Percentiles rank a stretch among this genome's conserved stretches.
Conservation (phyloP, 2,329 filamentous ascomycete species). For the Harringtonia aguacate region DNA sequence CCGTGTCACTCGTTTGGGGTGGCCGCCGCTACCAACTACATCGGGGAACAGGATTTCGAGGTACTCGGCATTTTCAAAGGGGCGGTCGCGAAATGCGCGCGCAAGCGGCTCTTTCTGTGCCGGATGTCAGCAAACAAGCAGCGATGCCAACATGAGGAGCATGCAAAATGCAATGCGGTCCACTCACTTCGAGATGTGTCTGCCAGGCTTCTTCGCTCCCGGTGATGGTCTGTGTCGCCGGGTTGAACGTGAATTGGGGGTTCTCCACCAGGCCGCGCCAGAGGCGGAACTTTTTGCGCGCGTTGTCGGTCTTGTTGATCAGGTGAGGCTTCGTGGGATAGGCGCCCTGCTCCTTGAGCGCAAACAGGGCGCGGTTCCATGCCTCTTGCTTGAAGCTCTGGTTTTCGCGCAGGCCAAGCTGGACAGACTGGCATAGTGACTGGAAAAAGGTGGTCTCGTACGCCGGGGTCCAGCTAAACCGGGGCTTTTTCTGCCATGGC, state of each 20-base stretch:
- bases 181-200: conserved; percentile 44
- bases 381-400: conserved; percentile 51
- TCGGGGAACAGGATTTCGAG: conserved; percentile 52
- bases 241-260: conserved; percentile 44
- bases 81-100: conserved; percentile 42
- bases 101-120: conserved; percentile 45
- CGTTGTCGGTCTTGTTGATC: conserved; percentile 55
- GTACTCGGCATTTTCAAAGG: conserved; percentile 50
- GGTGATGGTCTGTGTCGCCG: conserved; percentile 36
- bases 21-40: conserved; percentile 47
- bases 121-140: conserved; percentile 5
- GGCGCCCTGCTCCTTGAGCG: conserved; percentile 43
- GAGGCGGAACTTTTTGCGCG: conserved; percentile 50
- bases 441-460: conserved; percentile 52
- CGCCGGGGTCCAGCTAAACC: conserved; percentile 49
- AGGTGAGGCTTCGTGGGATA: conserved; percentile 50
- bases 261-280: conserved; percentile 49
- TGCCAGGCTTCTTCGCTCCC: conserved; percentile 47
- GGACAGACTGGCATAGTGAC: conserved; percentile 48
- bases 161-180: no score
- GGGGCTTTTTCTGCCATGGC: conserved; percentile 26
- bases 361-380: conserved; percentile 46
- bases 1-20: conserved; percentile 48
- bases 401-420: conserved; percentile 36
- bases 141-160: not conserved